Percentiles rank a stretch among this genome's conserved stretches.
Evolutionary conservation across 2,329 filamentous ascomycete species (phyloP).

Genomic region (Dryadomyces quercivorus): DNA sequence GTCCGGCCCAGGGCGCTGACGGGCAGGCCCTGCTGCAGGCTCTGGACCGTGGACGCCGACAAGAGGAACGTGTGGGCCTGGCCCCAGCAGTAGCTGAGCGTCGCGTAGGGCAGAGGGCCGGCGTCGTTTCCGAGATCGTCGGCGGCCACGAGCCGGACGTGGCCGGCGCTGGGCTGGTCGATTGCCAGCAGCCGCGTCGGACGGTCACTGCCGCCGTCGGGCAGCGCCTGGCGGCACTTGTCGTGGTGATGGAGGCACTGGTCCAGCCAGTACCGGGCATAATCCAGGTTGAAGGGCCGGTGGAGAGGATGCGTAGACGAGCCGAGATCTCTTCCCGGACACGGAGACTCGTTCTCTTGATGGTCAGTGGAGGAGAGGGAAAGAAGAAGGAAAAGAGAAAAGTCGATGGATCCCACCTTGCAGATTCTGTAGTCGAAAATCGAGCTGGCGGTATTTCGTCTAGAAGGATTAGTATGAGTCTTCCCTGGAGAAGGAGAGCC

Average conservation of each 20-base stretch:
- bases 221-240: not conserved
- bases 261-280: not conserved
- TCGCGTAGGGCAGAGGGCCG: not conserved
- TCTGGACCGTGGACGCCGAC: not conserved
- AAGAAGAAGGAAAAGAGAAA: no score
- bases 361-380: no score
- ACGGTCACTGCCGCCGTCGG: not conserved
- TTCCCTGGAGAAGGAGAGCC: no score
- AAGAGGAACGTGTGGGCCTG: not conserved
- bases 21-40: not conserved
- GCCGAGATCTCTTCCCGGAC: not conserved
- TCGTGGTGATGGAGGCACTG: not conserved
- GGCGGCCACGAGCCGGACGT: constrained; percentile 47
- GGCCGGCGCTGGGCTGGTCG: constrained; percentile 21
- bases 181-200: not conserved
- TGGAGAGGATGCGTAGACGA: not conserved
- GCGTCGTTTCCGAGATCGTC: constrained; percentile 24
- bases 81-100: constrained; percentile 8
- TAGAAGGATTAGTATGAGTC: no score
- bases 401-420: no score
- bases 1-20: not conserved
- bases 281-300: not conserved
- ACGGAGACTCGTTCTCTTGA: no score
- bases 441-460: no score
- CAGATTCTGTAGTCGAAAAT: no score